Percentiles rank a stretch among this genome's conserved stretches.
These are phyloP conservation scores for Cucumis cinereus DNA, from an alignment of 306 rosid species.

Conservation along the genomic window DNA sequence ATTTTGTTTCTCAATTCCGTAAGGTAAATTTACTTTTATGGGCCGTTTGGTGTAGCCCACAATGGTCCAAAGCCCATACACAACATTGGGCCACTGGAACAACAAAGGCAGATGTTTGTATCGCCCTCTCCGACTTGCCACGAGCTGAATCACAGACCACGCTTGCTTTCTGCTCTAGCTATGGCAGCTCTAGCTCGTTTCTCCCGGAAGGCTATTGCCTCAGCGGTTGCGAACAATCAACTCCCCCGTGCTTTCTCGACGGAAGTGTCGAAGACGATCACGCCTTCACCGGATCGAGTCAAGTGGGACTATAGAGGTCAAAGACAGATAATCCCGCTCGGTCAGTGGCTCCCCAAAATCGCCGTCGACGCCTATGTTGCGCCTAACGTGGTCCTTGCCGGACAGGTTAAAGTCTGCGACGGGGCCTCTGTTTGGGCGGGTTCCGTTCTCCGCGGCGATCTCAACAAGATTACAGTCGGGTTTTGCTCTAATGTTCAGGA, in stretches of 20 bases:
- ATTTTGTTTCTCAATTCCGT: background rate
- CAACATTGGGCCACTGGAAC: background rate
- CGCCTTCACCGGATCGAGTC: constrained; percentile 69
- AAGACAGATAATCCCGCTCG: constrained; percentile 75
- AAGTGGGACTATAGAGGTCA: constrained; percentile 99
- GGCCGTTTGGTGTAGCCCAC: background rate
- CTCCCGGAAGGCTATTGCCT: constrained; percentile 47
- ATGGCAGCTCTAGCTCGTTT: constrained; percentile 64
- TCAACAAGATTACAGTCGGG: constrained; percentile 84
- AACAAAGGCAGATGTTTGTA: background rate
- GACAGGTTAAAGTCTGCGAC: constrained; percentile 84
- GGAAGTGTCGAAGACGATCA: constrained; percentile 33
- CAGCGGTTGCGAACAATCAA: constrained; percentile 15
- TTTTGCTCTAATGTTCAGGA: constrained; percentile 94
- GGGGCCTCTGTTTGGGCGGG: constrained; percentile 98
- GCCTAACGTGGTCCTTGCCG: constrained; percentile 91
- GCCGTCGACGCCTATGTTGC: constrained; percentile 99
- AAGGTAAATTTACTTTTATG: background rate
- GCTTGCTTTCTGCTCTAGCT: constrained; percentile 3
- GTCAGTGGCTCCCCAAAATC: constrained; percentile 86
- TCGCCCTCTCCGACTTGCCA: constrained; percentile 11
- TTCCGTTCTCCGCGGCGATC: constrained; percentile 91
- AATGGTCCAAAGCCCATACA: background rate
- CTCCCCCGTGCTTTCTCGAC: constrained; percentile 38
- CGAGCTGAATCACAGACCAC: constrained; percentile 2